phyloP scores from a whole-genome alignment of 352 stramenopile species.

The Pythium aristosporum region DNA sequence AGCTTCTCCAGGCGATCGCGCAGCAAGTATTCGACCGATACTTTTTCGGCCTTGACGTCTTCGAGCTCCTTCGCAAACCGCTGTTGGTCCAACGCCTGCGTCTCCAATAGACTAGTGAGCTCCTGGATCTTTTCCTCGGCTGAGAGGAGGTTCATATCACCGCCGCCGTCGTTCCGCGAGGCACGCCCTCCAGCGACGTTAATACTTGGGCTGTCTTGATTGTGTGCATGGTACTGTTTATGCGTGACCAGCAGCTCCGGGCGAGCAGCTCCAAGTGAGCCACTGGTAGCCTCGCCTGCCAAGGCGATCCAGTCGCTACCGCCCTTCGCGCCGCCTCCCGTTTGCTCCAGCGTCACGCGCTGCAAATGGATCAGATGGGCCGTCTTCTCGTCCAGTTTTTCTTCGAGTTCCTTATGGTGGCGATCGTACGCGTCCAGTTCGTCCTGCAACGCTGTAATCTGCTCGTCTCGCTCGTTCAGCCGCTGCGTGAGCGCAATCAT shows the following conservation, averaged over 20 bases:
- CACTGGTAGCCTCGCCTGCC: not conserved
- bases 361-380: slow-evolving; percentile 93
- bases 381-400: slow-evolving; percentile 94
- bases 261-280: not conserved
- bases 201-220: slow-evolving; percentile 4
- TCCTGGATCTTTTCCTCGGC: slow-evolving; percentile 87
- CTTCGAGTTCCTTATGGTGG: slow-evolving; percentile 91
- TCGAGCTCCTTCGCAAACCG: slow-evolving; percentile 79
- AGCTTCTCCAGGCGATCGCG: slow-evolving; percentile 82
- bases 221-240: slow-evolving; percentile 69
- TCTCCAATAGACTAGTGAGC: slow-evolving; percentile 61
- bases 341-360: slow-evolving; percentile 88
- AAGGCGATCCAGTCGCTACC: not conserved
- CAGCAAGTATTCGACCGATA: slow-evolving; percentile 85
- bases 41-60: slow-evolving; percentile 87
- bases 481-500: slow-evolving; percentile 96
- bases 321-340: slow-evolving; percentile 14
- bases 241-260: slow-evolving; percentile 55
- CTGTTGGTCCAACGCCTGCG: slow-evolving; percentile 50
- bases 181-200: slow-evolving; percentile 17
- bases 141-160: slow-evolving; percentile 42
- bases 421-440: slow-evolving; percentile 93
- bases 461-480: slow-evolving; percentile 94
- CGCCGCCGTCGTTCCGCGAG: not conserved
- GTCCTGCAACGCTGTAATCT: slow-evolving; percentile 94